Evolutionary conservation across 176 grass and related monocot species (phyloP).

Genomic region (Coix lacrymajobi): DNA sequence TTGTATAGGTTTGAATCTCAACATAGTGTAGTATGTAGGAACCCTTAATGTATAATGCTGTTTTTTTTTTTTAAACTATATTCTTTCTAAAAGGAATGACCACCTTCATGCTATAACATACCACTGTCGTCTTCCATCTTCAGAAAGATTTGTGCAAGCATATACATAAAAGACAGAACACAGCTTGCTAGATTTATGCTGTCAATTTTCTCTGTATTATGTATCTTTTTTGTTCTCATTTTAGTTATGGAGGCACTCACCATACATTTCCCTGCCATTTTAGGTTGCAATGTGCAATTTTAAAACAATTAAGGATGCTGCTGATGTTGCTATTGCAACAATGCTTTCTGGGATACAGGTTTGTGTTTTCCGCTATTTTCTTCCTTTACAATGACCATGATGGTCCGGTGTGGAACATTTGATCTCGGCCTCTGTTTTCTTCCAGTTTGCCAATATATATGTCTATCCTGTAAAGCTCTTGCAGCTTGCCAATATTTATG

Average conservation of each 20-base stretch:
- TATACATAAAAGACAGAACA: background rate
- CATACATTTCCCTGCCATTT: constrained; percentile 23
- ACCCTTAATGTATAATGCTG: background rate
- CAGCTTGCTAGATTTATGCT: background rate
- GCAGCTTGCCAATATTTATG: background rate
- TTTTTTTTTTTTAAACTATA: background rate
- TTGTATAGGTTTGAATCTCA: background rate
- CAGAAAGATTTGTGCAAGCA: background rate
- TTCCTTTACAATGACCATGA: background rate
- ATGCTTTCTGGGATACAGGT: constrained; percentile 99
- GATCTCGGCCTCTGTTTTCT: background rate
- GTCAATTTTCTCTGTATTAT: background rate
- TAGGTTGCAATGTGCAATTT: constrained; percentile 99
- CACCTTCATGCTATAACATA: background rate
- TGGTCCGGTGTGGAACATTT: background rate
- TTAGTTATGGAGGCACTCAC: constrained; percentile 8
- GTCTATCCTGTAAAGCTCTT: background rate
- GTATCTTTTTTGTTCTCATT: constrained; percentile 1
- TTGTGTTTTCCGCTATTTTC: constrained; percentile 6
- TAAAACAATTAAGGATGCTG: constrained; percentile 85
- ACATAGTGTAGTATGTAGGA: background rate
- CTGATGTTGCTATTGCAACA: constrained; percentile 96
- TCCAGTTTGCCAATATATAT: constrained; percentile 1
- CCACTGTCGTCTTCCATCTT: constrained; percentile 17
- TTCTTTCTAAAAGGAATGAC: background rate